Percentiles rank a stretch among this genome's conserved stretches.
Evolutionary conservation across 179 eudicot genomes (phyloP).

Genomic region (Dionaea muscipula): DNA sequence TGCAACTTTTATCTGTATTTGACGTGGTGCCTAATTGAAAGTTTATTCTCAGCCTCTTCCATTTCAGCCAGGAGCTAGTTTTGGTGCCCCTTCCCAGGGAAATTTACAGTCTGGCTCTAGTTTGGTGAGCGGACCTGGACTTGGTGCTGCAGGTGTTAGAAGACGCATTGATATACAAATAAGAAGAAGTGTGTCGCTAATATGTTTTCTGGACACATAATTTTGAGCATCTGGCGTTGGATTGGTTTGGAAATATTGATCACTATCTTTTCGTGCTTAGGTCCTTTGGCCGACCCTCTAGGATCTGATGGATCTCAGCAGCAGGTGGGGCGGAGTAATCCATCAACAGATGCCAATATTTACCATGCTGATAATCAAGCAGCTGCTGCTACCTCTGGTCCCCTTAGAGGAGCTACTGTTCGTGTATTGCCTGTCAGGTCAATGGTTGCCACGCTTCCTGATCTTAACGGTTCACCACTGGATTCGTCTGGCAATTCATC

Average conservation of each 20-base stretch:
- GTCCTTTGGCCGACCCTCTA: slow-evolving; percentile 29
- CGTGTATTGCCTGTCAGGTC: slow-evolving; percentile 57
- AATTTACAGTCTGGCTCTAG: slow-evolving; percentile 33
- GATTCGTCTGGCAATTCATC: slow-evolving; percentile 40
- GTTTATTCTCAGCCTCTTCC: slow-evolving; percentile 52
- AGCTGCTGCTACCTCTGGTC: slow-evolving; percentile 21
- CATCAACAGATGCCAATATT: slow-evolving; percentile 18
- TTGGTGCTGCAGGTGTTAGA: slow-evolving; percentile 46
- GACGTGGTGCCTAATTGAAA: slow-evolving; percentile 11
- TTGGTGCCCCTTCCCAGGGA: slow-evolving; percentile 48
- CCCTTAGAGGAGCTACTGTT: slow-evolving; percentile 35
- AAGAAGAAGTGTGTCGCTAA: slow-evolving; percentile 42
- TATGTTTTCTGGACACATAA: neutral
- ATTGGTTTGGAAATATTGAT: slow-evolving; percentile 4
- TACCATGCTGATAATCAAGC: slow-evolving; percentile 23
- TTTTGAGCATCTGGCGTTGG: neutral
- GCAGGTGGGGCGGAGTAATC: slow-evolving; percentile 26
- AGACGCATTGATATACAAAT: slow-evolving; percentile 88
- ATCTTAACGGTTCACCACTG: slow-evolving; percentile 33
- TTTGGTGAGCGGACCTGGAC: slow-evolving; percentile 23
- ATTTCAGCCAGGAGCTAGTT: slow-evolving; percentile 67
- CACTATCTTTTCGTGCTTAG: slow-evolving; percentile 14
- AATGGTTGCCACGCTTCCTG: slow-evolving; percentile 50
- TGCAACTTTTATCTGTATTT: neutral
- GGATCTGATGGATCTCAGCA: slow-evolving; percentile 45